Evolutionary conservation across 176 grass and related monocot genomes (phyloP), one percentile per base, ranked within the genome.

Genomic region (Luzula sylvatica): DNA sequence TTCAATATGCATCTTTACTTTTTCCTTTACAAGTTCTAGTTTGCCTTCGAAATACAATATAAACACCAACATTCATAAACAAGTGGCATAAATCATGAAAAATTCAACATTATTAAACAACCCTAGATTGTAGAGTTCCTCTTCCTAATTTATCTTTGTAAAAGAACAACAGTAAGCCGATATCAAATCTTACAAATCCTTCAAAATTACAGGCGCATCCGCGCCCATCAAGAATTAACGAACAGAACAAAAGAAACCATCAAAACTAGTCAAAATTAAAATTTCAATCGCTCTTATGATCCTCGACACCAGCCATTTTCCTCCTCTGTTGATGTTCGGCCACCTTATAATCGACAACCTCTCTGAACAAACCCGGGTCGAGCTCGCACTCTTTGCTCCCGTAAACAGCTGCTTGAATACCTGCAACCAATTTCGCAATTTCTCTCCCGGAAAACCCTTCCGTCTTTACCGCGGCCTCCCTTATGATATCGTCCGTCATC

Each of bases 381-480:
- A 96, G 71, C 58, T 80, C 92, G 3, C 84, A 96, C 27, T 86
- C 92, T 56, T 71, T 79, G 68, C 81, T 96, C 20, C 92, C 92
- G 27, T 96, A 96, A 20, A 89, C 85, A 0, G 85, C 78, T 3
- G 92, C 92, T 65, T 89, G 92, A 26, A 89, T 84, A 1, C 85
- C 68, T 6, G 92, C 92, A 77, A 96, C 76, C 67, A 96, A 50
- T 46, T 89, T 96, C 0, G 92, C 92, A 0, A 96, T 89, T 55
- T 96, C 92, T 71, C 92, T 86, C n/a, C 92, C 92, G 4, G 92
- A 96, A 46, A 96, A 96, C 5, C 85, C 92, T 8, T 96, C 74
- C 0, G 85, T 96, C 65, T 89, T 96, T 24, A 67, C 29, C 1
- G 92, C 92, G 0, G 92, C 92, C 67, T 96, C 92, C 22, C 20